Percentiles rank a stretch among this genome's conserved stretches.
These are phyloP conservation scores for Novymonas esmeraldas DNA, from an alignment of 208 protist genomes.

Conservation along the genomic window DNA sequence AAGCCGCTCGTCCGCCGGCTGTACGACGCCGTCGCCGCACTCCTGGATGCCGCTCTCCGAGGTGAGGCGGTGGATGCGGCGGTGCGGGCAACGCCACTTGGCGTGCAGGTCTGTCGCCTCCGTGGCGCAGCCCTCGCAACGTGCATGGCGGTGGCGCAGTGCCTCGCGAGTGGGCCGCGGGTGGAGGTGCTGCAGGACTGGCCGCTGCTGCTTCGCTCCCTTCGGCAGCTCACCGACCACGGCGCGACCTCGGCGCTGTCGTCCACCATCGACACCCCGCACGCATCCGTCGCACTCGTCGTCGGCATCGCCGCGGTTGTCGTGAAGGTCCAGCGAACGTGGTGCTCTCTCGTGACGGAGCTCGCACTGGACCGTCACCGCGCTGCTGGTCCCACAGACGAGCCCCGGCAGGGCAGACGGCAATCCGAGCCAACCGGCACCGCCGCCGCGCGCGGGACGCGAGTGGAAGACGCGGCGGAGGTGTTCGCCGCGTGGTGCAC, in stretches of 20 bases:
- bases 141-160: constrained; percentile 46
- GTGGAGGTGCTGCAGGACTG: constrained; percentile 62
- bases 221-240: constrained; percentile 14
- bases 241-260: neutral
- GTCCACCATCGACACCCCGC: neutral
- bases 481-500: constrained; percentile 18
- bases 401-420: neutral
- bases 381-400: neutral
- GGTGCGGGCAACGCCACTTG: neutral
- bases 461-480: constrained; percentile 12
- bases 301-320: constrained; percentile 54
- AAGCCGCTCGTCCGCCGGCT: constrained; percentile 47
- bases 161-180: constrained; percentile 59
- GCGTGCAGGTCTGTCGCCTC: constrained; percentile 12
- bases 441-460: neutral
- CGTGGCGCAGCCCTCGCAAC: constrained; percentile 23
- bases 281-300: constrained; percentile 17
- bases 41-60: constrained; percentile 11
- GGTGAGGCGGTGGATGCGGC: neutral
- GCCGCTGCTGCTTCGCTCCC: constrained; percentile 27
- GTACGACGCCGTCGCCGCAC: constrained; percentile 17
- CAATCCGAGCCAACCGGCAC: neutral
- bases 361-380: constrained; percentile 36
- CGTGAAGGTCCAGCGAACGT: constrained; percentile 63
- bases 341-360: constrained; percentile 51